Evolutionary conservation across 768 basidiomycete species (phyloP), one percentile per base, ranked within the genome.

Genomic region (Leccinum fibrillosum): DNA sequence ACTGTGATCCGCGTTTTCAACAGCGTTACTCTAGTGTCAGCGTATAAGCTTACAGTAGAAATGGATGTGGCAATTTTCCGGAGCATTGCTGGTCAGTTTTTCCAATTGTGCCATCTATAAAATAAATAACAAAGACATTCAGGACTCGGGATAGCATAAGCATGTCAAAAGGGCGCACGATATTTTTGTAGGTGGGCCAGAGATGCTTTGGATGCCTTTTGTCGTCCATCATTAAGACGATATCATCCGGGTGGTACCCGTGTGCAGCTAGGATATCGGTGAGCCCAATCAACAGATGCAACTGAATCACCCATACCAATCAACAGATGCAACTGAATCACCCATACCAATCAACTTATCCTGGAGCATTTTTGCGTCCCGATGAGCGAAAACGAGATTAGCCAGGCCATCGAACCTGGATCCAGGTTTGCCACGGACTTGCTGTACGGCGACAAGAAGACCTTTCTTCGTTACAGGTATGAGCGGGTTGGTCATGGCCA

Each of bases 41-140:
- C 3, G 1, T 12, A 13, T 17, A 1, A 11, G 26, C 79, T 37
- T 60, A 85, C 84, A 86, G 44, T 83, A 83, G 62, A 86, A 82
- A 54, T 83, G 77, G 60, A 82, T 80, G 2, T 70, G 76, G 53
- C 82, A 82, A 0, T 78, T 77, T 1, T 77, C 69, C 15, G 71
- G 62, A 4, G 79, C 76, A 34, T 74, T 77, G 4, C 66, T 59
- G 0, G 80, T 79, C 6, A 86, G 67, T 6, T 68, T 69, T 5
- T 72, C 61, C 28, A 32, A 30, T 30, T 10, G 30, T 0, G 1
- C 12, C 25, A 80, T 55, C 82, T 66, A 37, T 2, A 42, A 42
- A 10, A n/a, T 17, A 17, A 2, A 39, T n/a, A 10, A n/a, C 5
- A 39, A 19, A 42, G n/a, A n/a, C 42, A 19, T 42, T 42, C n/a